A percentile compares a stretch with the other conserved stretches of the same genome.
These are phyloP conservation scores for Ganoderma lucidum DNA, from an alignment of 1,284 basidiomycete species.

Conservation along the genomic window DNA sequence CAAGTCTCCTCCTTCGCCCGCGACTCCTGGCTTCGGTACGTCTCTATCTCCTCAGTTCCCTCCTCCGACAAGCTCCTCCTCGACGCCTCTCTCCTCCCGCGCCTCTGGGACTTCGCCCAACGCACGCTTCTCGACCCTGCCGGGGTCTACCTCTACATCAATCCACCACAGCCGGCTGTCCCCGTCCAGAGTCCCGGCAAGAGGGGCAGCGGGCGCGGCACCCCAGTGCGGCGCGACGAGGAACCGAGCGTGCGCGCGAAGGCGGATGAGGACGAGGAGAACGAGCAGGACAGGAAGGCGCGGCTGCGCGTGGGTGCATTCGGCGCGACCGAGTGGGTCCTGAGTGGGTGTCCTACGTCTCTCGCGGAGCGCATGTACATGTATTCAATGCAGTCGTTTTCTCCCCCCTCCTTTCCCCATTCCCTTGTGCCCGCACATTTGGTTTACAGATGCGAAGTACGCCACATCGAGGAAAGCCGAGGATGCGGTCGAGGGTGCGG, in stretches of 20 bases:
- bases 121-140: conserved; percentile 71
- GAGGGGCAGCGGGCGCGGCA: conserved; percentile 44
- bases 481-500: conserved; percentile 28
- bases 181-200: conserved; percentile 37
- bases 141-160: conserved; percentile 71
- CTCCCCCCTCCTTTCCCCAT: conserved; percentile 1
- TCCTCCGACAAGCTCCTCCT: conserved; percentile 46
- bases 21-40: conserved; percentile 61
- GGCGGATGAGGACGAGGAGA: conserved; percentile 69
- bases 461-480: conserved; percentile 19
- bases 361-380: conserved; percentile 21
- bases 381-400: conserved; percentile 19
- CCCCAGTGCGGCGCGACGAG: conserved; percentile 39
- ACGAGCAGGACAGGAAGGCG: conserved; percentile 71
- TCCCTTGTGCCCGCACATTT: neutral
- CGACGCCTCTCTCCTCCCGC: conserved; percentile 41
- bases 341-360: conserved; percentile 55
- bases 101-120: conserved; percentile 59
- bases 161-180: conserved; percentile 62
- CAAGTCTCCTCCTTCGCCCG: conserved; percentile 60
- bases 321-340: conserved; percentile 70
- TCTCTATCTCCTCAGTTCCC: conserved; percentile 39
- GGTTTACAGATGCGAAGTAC: conserved; percentile 26
- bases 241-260: conserved; percentile 47
- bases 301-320: conserved; percentile 78